phyloP scores from a whole-genome alignment of 2,329 filamentous ascomycete species.

The Xylaria sp. region DNA sequence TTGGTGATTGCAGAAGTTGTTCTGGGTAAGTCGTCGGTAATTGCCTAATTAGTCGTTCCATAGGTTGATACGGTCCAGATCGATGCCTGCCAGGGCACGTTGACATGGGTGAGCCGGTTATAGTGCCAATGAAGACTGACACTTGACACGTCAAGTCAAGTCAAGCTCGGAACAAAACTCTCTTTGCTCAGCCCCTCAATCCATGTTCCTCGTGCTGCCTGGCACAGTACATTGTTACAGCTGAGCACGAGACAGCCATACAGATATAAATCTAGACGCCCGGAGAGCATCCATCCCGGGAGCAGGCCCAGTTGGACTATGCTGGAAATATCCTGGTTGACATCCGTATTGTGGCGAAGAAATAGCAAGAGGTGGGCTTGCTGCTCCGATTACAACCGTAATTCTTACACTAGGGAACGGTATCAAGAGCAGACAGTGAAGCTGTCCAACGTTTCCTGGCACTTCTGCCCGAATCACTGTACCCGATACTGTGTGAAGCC shows the following conservation, averaged over 20 bases:
- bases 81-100: constrained; percentile 13
- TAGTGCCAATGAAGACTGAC: constrained; percentile 13
- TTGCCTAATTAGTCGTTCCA: constrained; percentile 9
- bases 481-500: constrained; percentile 9
- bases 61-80: constrained; percentile 16
- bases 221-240: constrained; percentile 9
- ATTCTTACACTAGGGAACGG: neutral
- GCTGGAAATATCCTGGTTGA: neutral
- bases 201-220: constrained; percentile 8
- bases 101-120: constrained; percentile 19
- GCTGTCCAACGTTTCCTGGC: neutral
- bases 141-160: constrained; percentile 19
- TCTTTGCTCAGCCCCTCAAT: constrained; percentile 17
- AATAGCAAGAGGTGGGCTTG: neutral
- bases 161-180: constrained; percentile 22
- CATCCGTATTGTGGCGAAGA: neutral
- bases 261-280: neutral
- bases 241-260: neutral
- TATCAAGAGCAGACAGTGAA: neutral
- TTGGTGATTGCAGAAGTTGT: neutral
- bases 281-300: neutral
- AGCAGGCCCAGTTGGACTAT: neutral
- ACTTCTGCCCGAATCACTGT: neutral
- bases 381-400: neutral
- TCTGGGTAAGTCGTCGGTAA: constrained; percentile 5